Conservation (phyloP, 2,329 filamentous ascomycete species). For the Leptodontidium sp. region DNA sequence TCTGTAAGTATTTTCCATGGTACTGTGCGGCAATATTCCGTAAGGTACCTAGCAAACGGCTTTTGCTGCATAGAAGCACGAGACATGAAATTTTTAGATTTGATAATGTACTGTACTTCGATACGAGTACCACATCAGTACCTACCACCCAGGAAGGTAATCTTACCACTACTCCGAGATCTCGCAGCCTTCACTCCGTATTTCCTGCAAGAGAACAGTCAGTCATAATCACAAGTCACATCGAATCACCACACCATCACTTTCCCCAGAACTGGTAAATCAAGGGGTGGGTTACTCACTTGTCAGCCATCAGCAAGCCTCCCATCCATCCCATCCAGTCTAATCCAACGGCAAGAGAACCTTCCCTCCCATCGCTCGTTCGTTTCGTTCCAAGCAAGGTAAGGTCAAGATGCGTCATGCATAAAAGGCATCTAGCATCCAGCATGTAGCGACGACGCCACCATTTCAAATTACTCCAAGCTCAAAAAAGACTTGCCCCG, state of each 20-base stretch:
- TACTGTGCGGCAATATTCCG: background rate
- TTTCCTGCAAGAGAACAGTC: conserved; percentile 1
- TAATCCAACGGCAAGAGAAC: background rate
- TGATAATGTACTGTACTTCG: too few relatives aligned
- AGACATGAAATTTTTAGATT: background rate
- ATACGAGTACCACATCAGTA: too few relatives aligned
- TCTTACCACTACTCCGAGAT: background rate
- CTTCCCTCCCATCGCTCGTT: background rate
- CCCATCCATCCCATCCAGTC: conserved; percentile 9
- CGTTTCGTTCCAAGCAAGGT: background rate
- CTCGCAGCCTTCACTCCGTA: conserved; percentile 5
- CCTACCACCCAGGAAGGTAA: background rate
- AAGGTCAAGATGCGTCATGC: conserved; percentile 15
- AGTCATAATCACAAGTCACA: background rate
- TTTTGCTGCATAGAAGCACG: background rate
- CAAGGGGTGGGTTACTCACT: background rate
- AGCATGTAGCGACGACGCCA: too few relatives aligned
- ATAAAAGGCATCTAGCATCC: background rate
- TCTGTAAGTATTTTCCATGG: background rate
- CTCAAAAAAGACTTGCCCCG: too few relatives aligned
- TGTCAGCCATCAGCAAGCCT: conserved; percentile 7
- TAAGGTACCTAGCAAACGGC: background rate
- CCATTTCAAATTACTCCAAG: too few relatives aligned
- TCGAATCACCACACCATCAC: background rate
- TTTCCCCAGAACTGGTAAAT: background rate